Evolutionary conservation across 257 asterid genomes (phyloP), one percentile per base, ranked within the genome.

Genomic region (Solanum bukasovii): DNA sequence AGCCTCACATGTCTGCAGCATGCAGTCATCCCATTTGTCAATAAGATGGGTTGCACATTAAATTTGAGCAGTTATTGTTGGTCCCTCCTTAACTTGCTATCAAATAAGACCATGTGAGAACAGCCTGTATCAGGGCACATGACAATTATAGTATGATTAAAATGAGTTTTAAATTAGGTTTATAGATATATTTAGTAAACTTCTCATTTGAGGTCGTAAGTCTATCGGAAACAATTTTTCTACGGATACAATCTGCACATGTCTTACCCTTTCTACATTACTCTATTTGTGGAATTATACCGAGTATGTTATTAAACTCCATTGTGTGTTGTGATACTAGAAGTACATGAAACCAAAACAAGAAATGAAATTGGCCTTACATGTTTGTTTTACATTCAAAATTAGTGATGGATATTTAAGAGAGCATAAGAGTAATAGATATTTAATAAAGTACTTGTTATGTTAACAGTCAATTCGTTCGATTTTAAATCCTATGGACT

Each of bases 1-100:
- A 49, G 18, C 40, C 70, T 49, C 86, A 49, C 86, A 82, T 82
- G 71, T 49, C 37, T 82, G 86, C 86, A 82, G 21, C 86, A 82
- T 82, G 71, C 25, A 49, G 44, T 18, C 42, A 71, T 85, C 68
- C 68, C 79, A 5, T 29, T 68, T 31, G 87, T 85, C 79, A 68
- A 68, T 85, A 25, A 85, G 87, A 85, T 68, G 67, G 23, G 89
- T 81, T 84, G 83, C 86, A 67, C 82, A 88, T 83, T 88, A 87
- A 92, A 87, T 68, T 46, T 88, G 85, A 87, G 88, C 87, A 90
- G 89, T 74, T 74, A 52, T 87, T 81, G 83, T 68, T 82, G 90
- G 75, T 87, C 89, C 87, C 91, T 73, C 63, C 37, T 21, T 10
- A 25, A 67, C 88, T 89, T 85, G 88, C 87, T 88, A 86, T 84